Evolutionary conservation across 495 filamentous ascomycete species (phyloP).

Genomic region (Penicillium bialowiezense): DNA sequence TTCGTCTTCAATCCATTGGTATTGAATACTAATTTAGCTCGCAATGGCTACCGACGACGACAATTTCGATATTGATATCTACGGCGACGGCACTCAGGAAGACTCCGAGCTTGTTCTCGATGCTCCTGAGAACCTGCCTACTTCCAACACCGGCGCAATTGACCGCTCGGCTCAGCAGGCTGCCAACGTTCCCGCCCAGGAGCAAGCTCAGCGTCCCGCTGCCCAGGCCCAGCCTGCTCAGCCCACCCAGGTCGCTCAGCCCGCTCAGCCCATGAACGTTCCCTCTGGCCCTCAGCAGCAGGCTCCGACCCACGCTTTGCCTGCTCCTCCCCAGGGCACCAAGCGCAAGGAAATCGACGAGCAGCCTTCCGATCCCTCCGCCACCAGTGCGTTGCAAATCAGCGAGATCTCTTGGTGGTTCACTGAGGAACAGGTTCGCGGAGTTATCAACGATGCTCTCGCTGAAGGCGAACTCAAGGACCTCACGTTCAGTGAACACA

Average conservation of each 20-base stretch:
- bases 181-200: no score
- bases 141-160: neutral
- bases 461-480: slow-evolving; percentile 86
- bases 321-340: slow-evolving; percentile 57
- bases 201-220: no score
- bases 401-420: slow-evolving; percentile 95
- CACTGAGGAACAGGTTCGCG: slow-evolving; percentile 90
- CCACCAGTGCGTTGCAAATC: slow-evolving; percentile 77
- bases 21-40: slow-evolving; percentile 25
- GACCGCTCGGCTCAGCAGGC: no score
- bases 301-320: slow-evolving; percentile 13
- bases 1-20: slow-evolving; percentile 9
- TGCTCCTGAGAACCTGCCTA: slow-evolving; percentile 21
- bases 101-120: slow-evolving; percentile 42
- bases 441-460: slow-evolving; percentile 73
- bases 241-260: slow-evolving; percentile 19
- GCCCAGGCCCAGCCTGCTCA: neutral
- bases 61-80: slow-evolving; percentile 98
- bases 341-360: slow-evolving; percentile 79
- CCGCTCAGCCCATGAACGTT: no score
- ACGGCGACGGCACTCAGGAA: slow-evolving; percentile 71
- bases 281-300: slow-evolving; percentile 11
- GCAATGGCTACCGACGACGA: slow-evolving; percentile 79
- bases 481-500: slow-evolving; percentile 95
- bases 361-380: slow-evolving; percentile 73